Base-by-base conservation (phyloP, 2,329 filamentous ascomycete genomes). In the Coleophoma eucalyptorum region DNA sequence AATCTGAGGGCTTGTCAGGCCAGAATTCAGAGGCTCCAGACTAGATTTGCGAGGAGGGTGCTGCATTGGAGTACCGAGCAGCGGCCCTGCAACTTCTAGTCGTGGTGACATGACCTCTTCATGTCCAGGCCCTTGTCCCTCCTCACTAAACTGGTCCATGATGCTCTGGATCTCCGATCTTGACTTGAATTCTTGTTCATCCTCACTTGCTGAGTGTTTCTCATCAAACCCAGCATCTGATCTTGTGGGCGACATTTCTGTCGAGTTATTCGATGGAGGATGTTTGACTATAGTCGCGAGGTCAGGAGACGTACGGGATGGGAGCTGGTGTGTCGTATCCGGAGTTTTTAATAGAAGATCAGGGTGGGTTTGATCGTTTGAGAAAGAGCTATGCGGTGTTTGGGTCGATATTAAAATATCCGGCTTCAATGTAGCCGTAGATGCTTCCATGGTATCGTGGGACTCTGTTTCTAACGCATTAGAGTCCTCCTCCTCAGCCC, bases 51-150 rank as follows among this genome's bases (percentile, higher is more conserved):
- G 81, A 12, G 90, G 89, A 5, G 92, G 91, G 59, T 93, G 90
- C 52, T 84, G 81, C 12, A 79, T 67, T 3, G 84, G 75, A 46
- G 77, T 78, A n/a, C 81, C 78, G 40, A 94, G 74, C 58, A 90
- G 79, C 5, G 92, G 90, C 31, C 87, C 87, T n/a, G 90, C 83
- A 52, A 93, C 80, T 67, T 93, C 91, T 41, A 96, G 70, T 31
- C 90, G 80, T 5, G 91, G 91, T 55, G 91, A 96, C 90, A 96
- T 96, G 64, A 96, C 90, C 67, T 95, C 90, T 46, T 93, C 86
- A 54, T 81, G 83, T 5, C 79, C 86, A 2, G 84, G 87, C 0
- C 85, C 89, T 47, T 84, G 83, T 26, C 83, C 83, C 46, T 83
- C 83, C 63, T 89, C 84, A 59, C 87, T 86, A 61, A 97, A 97